Base-by-base conservation (phyloP, 306 rosid genomes). In the Canavalia ensiformis region DNA sequence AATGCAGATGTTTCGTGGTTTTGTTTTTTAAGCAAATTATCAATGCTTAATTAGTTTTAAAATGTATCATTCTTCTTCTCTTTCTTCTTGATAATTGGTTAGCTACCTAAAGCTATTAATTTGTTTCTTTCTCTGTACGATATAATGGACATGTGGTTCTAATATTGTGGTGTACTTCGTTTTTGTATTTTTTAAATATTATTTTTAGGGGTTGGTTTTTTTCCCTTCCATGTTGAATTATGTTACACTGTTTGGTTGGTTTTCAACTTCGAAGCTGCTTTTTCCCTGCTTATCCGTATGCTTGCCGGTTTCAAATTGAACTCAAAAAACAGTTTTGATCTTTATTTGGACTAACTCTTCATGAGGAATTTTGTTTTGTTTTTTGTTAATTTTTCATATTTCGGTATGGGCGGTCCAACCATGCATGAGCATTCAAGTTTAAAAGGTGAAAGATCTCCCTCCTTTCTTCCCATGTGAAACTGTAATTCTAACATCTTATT, bases 241-340 rank as follows among this genome's bases (percentile, higher is more conserved):
- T 64, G 34, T 31, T 59, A 35, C 77, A 58, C 57, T 70, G 87
- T 86, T 67, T 84, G 84, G 71, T 84, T 83, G 60, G 69, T 84
- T 89, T 86, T 87, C 88, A 84, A 83, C 73, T 88, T 77, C 65
- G 76, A 87, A 83, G 79, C 81, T 84, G 83, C 82, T 90, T 90
- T 88, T 78, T 66, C 68, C 84, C 90, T 77, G 80, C 79, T 88
- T 86, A 79, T 75, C 88, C 80, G 89, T 82, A 42, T 82, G 88
- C 44, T 82, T 88, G 92, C 89, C 82, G 72, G 86, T 82, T 90
- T 83, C 79, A 76, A 81, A 82, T 78, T 80, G 68, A 66, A 55
- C 33, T 57, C 8, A 45, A 75, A 77, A 86, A 76, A 66, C 84
- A 33, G 52, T 77, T 84, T 83, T 80, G 70, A 25, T 82, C 30